Evolutionary conservation across 1,284 basidiomycete genomes (phyloP).

Genomic region (Cerioporus squamosus): DNA sequence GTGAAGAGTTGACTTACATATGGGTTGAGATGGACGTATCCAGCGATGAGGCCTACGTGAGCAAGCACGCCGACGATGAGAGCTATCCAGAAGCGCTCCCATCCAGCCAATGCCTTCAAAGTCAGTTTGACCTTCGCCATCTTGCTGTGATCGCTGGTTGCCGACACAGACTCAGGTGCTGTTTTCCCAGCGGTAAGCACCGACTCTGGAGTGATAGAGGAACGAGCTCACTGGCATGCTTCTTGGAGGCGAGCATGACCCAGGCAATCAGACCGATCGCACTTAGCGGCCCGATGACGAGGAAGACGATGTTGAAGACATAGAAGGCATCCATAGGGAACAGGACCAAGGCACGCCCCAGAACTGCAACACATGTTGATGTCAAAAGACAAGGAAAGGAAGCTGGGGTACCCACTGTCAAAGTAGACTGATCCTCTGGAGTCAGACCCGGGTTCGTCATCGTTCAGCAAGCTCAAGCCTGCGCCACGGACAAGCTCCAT

Average conservation of each 20-base stretch:
- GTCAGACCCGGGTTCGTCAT: slow-evolving; percentile 32
- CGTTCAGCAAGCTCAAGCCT: slow-evolving; percentile 56
- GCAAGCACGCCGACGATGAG: slow-evolving; percentile 48
- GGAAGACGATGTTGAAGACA: slow-evolving; percentile 59
- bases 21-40: slow-evolving; percentile 60
- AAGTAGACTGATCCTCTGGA: slow-evolving; percentile 60
- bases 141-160: background rate
- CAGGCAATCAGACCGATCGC: slow-evolving; percentile 48
- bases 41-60: slow-evolving; percentile 52
- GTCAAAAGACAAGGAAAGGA: too few relatives aligned
- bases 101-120: slow-evolving; percentile 30
- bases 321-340: slow-evolving; percentile 57
- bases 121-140: slow-evolving; percentile 20
- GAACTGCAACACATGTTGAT: slow-evolving; percentile 48
- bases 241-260: slow-evolving; percentile 26
- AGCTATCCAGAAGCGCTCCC: slow-evolving; percentile 62
- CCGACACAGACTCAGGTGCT: slow-evolving; percentile 1
- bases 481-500: slow-evolving; percentile 65
- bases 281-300: slow-evolving; percentile 64
- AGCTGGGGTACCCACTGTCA: slow-evolving; percentile 55
- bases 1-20: slow-evolving; percentile 51
- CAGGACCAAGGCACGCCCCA: slow-evolving; percentile 57
- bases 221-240: slow-evolving; percentile 21
- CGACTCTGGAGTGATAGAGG: background rate
- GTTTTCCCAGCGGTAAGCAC: background rate